Percentiles rank a stretch among this genome's conserved stretches.
Evolutionary conservation across 2,329 filamentous ascomycete species (phyloP).

Genomic region (Talaromyces sp.): DNA sequence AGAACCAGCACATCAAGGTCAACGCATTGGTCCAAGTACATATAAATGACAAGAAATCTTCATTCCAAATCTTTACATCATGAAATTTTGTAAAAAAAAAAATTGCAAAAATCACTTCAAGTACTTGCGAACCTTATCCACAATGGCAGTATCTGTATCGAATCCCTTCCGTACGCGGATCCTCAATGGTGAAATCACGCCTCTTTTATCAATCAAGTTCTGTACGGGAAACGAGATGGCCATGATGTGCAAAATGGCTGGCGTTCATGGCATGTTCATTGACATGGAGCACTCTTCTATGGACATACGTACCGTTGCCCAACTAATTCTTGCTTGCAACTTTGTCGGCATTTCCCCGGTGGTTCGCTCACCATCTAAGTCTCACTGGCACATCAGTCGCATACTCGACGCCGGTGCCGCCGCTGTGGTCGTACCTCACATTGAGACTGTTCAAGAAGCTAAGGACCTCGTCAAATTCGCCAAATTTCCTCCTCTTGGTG

Average conservation of each 20-base stretch:
- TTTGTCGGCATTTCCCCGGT: not conserved
- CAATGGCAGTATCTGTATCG: not conserved
- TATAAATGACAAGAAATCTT: too few species aligned
- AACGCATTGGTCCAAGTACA: too few species aligned
- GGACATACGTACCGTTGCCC: not conserved
- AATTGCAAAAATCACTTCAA: too few species aligned
- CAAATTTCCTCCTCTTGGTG: not conserved
- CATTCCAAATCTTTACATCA: too few species aligned
- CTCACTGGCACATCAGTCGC: not conserved
- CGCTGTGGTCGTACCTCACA: not conserved
- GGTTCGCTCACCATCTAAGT: not conserved
- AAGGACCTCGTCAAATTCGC: not conserved
- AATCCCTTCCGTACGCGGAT: not conserved
- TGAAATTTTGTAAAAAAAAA: too few species aligned
- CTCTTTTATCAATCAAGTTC: not conserved
- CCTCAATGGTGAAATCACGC: not conserved
- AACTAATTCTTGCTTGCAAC: not conserved
- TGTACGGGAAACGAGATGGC: not conserved
- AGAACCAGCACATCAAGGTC: too few species aligned
- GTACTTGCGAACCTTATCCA: not conserved
- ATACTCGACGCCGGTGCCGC: not conserved
- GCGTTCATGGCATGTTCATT: not conserved
- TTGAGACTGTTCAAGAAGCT: not conserved
- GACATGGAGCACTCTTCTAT: not conserved
- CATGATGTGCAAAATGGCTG: not conserved